These are phyloP conservation scores for Rhizopogon rudus DNA, from an alignment of 768 basidiomycete genomes.

Conservation along the genomic window DNA sequence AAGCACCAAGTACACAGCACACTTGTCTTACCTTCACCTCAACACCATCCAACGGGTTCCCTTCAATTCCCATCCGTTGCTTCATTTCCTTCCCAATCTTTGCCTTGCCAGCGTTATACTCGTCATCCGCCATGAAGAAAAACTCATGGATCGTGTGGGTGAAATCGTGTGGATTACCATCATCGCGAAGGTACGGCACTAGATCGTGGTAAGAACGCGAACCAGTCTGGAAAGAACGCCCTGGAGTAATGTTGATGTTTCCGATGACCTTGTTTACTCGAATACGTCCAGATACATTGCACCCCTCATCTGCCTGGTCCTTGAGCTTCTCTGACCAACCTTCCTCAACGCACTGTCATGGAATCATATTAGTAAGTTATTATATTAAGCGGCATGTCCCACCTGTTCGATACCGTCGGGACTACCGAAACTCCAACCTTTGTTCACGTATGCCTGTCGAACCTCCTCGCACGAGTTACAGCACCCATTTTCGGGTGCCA, in stretches of 20 bases:
- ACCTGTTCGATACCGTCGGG: constrained; percentile 94
- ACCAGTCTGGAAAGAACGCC: constrained; percentile 89
- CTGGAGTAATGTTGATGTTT: constrained; percentile 92
- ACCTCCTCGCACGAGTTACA: constrained; percentile 98
- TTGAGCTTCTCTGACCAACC: constrained; percentile 93
- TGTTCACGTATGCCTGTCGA: constrained; percentile 79
- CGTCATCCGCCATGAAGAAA: constrained; percentile 76
- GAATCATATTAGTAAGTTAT: neutral
- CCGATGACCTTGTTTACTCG: constrained; percentile 97
- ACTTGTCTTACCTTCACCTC: constrained; percentile 46
- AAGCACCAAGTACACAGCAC: neutral
- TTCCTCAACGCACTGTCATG: constrained; percentile 77
- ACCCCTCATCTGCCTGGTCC: constrained; percentile 91
- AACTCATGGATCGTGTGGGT: constrained; percentile 82
- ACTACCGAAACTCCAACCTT: constrained; percentile 93
- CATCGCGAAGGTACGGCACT: constrained; percentile 91
- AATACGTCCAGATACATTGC: constrained; percentile 87
- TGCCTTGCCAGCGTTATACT: constrained; percentile 68
- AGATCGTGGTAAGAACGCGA: constrained; percentile 78
- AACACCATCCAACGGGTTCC: constrained; percentile 72
- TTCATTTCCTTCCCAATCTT: constrained; percentile 58
- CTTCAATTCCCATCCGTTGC: constrained; percentile 64
- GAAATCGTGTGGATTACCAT: constrained; percentile 88
- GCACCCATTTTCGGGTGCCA: constrained; percentile 72
- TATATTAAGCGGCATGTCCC: constrained; percentile 15